phyloP scores from a whole-genome alignment of 345 rosid genomes.

The Chamaenerion angustifolium region DNA sequence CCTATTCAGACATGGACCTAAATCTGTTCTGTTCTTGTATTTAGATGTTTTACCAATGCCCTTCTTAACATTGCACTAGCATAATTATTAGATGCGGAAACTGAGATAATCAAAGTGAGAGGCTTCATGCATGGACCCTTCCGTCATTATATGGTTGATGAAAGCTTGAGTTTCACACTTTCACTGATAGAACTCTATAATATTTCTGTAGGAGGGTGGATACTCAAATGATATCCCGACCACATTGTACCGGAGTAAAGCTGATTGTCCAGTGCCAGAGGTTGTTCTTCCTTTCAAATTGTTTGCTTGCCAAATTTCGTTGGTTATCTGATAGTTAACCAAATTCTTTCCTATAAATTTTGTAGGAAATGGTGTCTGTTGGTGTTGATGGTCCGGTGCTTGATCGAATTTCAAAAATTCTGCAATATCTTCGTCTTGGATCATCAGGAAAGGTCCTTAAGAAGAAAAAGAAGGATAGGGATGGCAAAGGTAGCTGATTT shows the following conservation, averaged over 20 bases:
- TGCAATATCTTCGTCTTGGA: constrained; percentile 97
- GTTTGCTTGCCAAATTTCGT: constrained; percentile 3
- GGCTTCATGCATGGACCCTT: too few species aligned
- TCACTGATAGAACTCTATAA: neutral
- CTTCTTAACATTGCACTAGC: too few species aligned
- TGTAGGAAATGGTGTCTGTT: constrained; percentile 87
- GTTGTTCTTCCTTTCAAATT: constrained; percentile 18
- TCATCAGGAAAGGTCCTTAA: constrained; percentile 97
- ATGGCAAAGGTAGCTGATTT: constrained; percentile 41
- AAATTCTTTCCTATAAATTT: constrained; percentile 7
- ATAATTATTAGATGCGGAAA: too few species aligned
- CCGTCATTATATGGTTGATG: too few species aligned
- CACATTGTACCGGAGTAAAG: constrained; percentile 89
- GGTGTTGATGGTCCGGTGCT: constrained; percentile 91
- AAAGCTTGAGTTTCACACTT: neutral
- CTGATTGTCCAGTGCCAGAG: constrained; percentile 91
- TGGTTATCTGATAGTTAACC: constrained; percentile 10
- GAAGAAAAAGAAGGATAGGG: constrained; percentile 97
- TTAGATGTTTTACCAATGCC: too few species aligned
- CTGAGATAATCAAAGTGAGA: too few species aligned
- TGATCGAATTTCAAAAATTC: constrained; percentile 89
- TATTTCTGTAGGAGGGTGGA: constrained; percentile 55
- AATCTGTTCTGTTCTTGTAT: too few species aligned
- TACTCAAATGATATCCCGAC: constrained; percentile 93
- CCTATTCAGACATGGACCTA: too few species aligned